These are phyloP conservation scores for Pythium aristosporum DNA, from an alignment of 352 stramenopile species.

Conservation along the genomic window DNA sequence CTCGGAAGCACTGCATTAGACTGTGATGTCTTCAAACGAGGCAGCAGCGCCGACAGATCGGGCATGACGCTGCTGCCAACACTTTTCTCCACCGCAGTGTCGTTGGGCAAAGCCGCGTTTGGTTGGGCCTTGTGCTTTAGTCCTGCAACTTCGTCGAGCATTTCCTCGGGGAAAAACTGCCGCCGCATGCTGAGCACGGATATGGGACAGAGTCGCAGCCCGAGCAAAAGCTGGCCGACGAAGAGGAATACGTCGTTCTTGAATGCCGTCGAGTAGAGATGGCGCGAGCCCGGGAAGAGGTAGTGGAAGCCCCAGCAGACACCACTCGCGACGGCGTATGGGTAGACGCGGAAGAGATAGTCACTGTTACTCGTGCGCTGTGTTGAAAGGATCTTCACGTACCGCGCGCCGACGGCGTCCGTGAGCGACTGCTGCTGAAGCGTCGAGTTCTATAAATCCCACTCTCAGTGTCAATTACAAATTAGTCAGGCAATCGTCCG, in stretches of 20 bases:
- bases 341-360: conserved; percentile 88
- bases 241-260: conserved; percentile 82
- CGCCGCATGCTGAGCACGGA: conserved; percentile 67
- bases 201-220: conserved; percentile 59
- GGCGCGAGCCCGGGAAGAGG: conserved; percentile 82
- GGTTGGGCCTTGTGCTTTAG: conserved; percentile 35
- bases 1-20: conserved; percentile 8
- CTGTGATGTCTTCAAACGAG: conserved; percentile 20
- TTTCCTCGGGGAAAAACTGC: conserved; percentile 76
- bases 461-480: neutral
- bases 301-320: conserved; percentile 88
- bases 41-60: conserved; percentile 27
- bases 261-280: conserved; percentile 82
- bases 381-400: conserved; percentile 76
- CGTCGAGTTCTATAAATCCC: conserved; percentile 39
- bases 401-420: conserved; percentile 66
- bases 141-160: conserved; percentile 48
- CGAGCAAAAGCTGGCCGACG: conserved; percentile 68
- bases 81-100: neutral
- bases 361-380: conserved; percentile 71
- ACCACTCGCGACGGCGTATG: conserved; percentile 76
- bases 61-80: conserved; percentile 17
- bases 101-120: neutral
- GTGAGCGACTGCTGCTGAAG: conserved; percentile 66
- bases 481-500: neutral